These are phyloP conservation scores for Nicotiana sylvestris DNA, from an alignment of 257 asterid species.

Conservation along the genomic window DNA sequence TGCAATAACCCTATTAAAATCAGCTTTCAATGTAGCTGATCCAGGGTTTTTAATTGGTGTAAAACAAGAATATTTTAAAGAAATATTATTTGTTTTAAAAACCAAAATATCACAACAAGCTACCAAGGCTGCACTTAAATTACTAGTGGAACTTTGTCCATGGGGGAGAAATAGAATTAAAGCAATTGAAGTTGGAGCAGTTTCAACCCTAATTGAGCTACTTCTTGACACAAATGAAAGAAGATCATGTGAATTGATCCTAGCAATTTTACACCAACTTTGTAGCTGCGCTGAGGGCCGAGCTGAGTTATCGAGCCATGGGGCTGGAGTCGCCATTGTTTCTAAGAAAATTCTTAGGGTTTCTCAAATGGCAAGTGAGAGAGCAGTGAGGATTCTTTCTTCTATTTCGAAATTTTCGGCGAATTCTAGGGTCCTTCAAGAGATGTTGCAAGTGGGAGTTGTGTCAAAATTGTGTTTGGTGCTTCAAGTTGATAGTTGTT, in stretches of 20 bases:
- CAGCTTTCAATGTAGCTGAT: constrained; percentile 39
- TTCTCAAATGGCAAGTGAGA: constrained; percentile 57
- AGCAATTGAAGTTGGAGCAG: constrained; percentile 48
- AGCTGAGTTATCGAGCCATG: constrained; percentile 61
- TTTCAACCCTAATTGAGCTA: constrained; percentile 41
- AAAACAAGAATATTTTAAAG: constrained; percentile 26
- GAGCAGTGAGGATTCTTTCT: constrained; percentile 48
- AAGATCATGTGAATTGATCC: constrained; percentile 39
- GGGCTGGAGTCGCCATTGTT: constrained; percentile 64
- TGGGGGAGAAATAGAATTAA: constrained; percentile 67
- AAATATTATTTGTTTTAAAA: constrained; percentile 21
- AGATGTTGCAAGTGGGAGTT: constrained; percentile 74
- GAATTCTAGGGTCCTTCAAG: constrained; percentile 46
- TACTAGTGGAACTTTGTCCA: constrained; percentile 51
- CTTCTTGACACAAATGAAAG: constrained; percentile 41
- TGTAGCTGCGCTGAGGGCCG: constrained; percentile 79
- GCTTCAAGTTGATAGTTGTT: constrained; percentile 41
- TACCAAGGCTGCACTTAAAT: constrained; percentile 45
- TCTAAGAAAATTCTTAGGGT: constrained; percentile 78
- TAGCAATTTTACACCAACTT: constrained; percentile 52
- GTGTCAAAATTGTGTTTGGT: constrained; percentile 69
- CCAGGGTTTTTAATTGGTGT: constrained; percentile 31
- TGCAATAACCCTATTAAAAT: constrained; percentile 30
- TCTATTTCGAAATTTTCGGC: constrained; percentile 44
- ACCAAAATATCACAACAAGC: constrained; percentile 36